Evolutionary conservation across 805 yeast species (phyloP), one percentile per base, ranked within the genome.

Genomic region (Brettanomyces custersianus): DNA sequence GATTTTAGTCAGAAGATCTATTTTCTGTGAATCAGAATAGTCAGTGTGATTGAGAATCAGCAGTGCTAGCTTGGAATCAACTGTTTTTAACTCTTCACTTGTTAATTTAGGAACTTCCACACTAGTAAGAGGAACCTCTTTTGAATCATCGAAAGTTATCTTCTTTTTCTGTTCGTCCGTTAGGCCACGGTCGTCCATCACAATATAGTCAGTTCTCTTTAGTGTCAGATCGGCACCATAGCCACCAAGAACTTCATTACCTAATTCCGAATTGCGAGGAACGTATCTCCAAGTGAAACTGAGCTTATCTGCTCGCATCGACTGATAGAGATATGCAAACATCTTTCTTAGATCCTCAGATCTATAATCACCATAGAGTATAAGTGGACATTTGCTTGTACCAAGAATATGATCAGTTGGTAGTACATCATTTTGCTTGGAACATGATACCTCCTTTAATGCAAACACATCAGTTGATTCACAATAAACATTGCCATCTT

Each of bases 381-480:
- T 53, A 13, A 80, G 63, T 1, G 51, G 15, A 18, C 46, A 44
- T 1, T 36, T 37, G 17, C 70, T 51, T 3, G 42, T 32, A 0
- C 94, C 94, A 33, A 84, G 64, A 0, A 80, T 60, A 38, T 86
- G 65, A 48, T 90, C 96, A 41, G 72, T 69, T 0, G 74, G 63
- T 4, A 59, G 31, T 12, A 59, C 20, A 5, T 45, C 30, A 7
- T 33, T 33, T 11, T 36, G 29, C 11, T 30, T 11, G 22, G 34
- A 20, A 5, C 52, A 46, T n/a, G 61, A 59, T 19, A 63, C 62
- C 0, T 85, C 72, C 52, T 80, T 79, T 38, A 92, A 63, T 3
- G 96, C 94, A 54, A 74, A 92, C 1, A 86, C 69, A 39, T 81
- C 94, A 37, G 74, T 83, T 3, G 78, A 62, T 8, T 79, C 72